phyloP scores from a whole-genome alignment of 176 grass and related monocot genomes.

The Bromus sterilis region DNA sequence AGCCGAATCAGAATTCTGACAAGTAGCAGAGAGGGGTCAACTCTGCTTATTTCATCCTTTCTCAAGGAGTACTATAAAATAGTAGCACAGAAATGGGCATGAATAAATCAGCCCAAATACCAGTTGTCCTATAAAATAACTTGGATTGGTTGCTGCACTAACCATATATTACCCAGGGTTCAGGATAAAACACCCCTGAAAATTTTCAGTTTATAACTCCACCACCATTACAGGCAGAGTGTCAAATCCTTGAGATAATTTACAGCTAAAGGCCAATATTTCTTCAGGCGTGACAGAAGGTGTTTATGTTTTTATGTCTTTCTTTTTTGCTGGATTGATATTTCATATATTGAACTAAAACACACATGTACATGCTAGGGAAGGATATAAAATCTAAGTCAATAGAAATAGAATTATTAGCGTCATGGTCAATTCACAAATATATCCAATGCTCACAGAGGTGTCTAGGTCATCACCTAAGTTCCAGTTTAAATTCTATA shows the following conservation, averaged over 20 bases:
- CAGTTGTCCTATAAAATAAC: not conserved
- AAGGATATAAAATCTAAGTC: not conserved
- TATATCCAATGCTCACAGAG: not conserved
- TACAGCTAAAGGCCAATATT: not conserved
- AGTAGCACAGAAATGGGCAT: not conserved
- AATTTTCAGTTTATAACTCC: not conserved
- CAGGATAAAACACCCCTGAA: conserved; percentile 8
- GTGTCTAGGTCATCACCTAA: not conserved
- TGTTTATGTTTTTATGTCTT: not conserved
- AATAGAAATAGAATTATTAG: not conserved
- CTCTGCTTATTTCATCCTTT: not conserved
- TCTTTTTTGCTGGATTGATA: not conserved
- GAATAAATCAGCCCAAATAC: not conserved
- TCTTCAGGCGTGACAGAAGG: not conserved
- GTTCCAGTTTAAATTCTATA: not conserved
- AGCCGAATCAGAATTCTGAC: not conserved
- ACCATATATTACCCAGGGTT: not conserved
- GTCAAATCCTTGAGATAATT: not conserved
- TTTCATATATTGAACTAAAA: not conserved
- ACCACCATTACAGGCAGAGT: not conserved
- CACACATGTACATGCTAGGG: not conserved
- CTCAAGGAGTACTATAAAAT: not conserved
- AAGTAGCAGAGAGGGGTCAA: not conserved
- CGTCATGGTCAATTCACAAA: not conserved
- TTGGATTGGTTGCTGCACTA: not conserved